Evolutionary conservation across 192 early-diverging fungal genomes (phyloP).

Genomic region (Backusella macrospora): DNA sequence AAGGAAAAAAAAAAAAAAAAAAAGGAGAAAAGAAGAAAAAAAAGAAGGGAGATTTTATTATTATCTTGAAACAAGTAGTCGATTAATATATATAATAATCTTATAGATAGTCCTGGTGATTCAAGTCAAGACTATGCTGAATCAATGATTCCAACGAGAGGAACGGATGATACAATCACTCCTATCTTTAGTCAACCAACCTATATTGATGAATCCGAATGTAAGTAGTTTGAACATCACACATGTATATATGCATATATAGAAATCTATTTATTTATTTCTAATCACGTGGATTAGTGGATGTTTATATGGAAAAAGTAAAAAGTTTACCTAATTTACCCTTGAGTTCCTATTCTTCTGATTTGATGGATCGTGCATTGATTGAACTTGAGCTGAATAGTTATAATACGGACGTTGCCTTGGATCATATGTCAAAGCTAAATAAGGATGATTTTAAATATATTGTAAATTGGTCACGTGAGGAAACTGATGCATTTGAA

Average conservation of each 20-base stretch:
- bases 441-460: constrained; percentile 50
- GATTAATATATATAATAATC: background rate
- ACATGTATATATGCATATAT: background rate
- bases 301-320: constrained; percentile 46
- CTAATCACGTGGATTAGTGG: constrained; percentile 29
- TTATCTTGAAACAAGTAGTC: background rate
- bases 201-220: constrained; percentile 41
- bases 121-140: background rate
- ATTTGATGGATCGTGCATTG: constrained; percentile 68
- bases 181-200: constrained; percentile 41
- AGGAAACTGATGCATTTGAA: constrained; percentile 61
- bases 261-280: background rate
- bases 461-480: constrained; percentile 58
- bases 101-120: background rate
- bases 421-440: constrained; percentile 51
- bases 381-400: constrained; percentile 48
- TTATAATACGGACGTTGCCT: constrained; percentile 61
- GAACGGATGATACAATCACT: constrained; percentile 41
- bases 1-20: background rate
- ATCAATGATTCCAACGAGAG: constrained; percentile 14
- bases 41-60: too few species aligned
- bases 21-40: too few species aligned
- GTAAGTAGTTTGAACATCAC: constrained; percentile 27
- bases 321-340: constrained; percentile 37
- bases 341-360: constrained; percentile 54